A percentile compares a stretch with the other conserved stretches of the same genome.
These are phyloP conservation scores for Sordariomycetes sp. DNA, from an alignment of 2,329 filamentous ascomycete species.

Conservation along the genomic window DNA sequence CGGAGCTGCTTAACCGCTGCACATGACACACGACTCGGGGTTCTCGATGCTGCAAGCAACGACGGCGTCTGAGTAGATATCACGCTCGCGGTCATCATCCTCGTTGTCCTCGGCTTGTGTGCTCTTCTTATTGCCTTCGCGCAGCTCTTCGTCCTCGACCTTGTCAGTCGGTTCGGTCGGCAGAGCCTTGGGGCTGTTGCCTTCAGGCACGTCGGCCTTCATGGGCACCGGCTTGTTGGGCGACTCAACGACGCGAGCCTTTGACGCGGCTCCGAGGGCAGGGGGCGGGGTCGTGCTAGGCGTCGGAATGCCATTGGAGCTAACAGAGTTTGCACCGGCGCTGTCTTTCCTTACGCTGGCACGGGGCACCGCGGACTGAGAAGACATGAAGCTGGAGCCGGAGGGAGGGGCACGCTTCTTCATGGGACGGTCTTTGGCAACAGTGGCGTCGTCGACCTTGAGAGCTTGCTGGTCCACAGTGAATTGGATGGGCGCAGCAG, in stretches of 20 bases:
- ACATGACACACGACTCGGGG: slow-evolving; percentile 92
- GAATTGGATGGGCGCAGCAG: slow-evolving; percentile 95
- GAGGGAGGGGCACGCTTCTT: slow-evolving; percentile 63
- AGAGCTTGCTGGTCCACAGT: slow-evolving; percentile 96
- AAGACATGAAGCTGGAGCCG: slow-evolving; percentile 44
- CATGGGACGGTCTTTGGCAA: slow-evolving; percentile 52
- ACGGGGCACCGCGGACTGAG: slow-evolving; percentile 54
- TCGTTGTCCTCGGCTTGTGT: slow-evolving; percentile 65
- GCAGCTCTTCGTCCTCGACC: slow-evolving; percentile 56
- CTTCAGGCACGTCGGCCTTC: slow-evolving; percentile 69
- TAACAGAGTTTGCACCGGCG: slow-evolving; percentile 21
- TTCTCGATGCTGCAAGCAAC: slow-evolving; percentile 96
- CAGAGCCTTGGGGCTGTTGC: slow-evolving; percentile 70
- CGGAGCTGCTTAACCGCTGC: slow-evolving; percentile 63
- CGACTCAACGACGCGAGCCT: slow-evolving; percentile 37
- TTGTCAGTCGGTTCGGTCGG: slow-evolving; percentile 60
- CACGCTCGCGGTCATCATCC: slow-evolving; percentile 66
- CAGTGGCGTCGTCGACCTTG: slow-evolving; percentile 73
- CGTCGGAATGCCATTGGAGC: slow-evolving; percentile 56
- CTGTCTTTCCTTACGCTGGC: slow-evolving; percentile 38
- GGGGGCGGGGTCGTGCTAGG: slow-evolving; percentile 58
- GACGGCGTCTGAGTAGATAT: slow-evolving; percentile 92
- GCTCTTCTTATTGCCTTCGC: slow-evolving; percentile 43
- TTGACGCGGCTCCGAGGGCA: slow-evolving; percentile 24
- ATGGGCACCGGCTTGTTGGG: slow-evolving; percentile 58